These are phyloP conservation scores for Kwoniella shivajii DNA, from an alignment of 1,284 basidiomycete genomes.

Conservation along the genomic window DNA sequence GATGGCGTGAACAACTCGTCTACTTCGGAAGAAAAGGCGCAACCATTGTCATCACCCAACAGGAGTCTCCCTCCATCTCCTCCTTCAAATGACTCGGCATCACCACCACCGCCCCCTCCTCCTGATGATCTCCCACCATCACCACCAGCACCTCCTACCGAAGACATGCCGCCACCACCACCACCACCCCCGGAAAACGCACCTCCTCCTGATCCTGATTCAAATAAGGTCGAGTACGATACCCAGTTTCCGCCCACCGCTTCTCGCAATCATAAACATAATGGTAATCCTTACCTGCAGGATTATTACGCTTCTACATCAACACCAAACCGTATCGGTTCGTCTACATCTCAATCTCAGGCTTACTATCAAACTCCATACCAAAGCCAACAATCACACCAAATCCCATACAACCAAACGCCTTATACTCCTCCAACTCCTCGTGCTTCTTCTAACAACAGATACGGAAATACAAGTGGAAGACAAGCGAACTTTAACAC, in stretches of 20 bases:
- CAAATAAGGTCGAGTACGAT: background rate
- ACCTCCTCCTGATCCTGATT: constrained; percentile 10
- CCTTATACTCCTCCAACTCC: too few relatives aligned
- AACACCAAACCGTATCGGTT: background rate
- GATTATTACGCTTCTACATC: background rate
- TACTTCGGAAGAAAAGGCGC: background rate
- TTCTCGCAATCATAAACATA: background rate
- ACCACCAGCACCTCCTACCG: constrained; percentile 5
- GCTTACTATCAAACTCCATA: background rate
- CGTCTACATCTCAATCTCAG: background rate
- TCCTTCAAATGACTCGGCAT: background rate
- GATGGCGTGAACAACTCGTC: background rate
- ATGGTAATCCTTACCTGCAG: constrained; percentile 2
- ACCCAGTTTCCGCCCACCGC: background rate
- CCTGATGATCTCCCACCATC: background rate
- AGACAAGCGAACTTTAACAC: too few relatives aligned
- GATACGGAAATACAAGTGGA: too few relatives aligned
- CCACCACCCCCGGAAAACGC: constrained; percentile 1
- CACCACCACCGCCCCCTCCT: background rate
- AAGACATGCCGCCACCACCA: background rate
- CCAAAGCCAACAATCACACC: background rate
- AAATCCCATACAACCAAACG: too few relatives aligned
- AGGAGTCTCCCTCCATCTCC: too few relatives aligned
- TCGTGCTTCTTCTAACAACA: too few relatives aligned
- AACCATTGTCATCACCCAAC: too few relatives aligned